Evolutionary conservation across 1,284 basidiomycete species (phyloP), one percentile per base, ranked within the genome.

Genomic region (Naganishia sp.): DNA sequence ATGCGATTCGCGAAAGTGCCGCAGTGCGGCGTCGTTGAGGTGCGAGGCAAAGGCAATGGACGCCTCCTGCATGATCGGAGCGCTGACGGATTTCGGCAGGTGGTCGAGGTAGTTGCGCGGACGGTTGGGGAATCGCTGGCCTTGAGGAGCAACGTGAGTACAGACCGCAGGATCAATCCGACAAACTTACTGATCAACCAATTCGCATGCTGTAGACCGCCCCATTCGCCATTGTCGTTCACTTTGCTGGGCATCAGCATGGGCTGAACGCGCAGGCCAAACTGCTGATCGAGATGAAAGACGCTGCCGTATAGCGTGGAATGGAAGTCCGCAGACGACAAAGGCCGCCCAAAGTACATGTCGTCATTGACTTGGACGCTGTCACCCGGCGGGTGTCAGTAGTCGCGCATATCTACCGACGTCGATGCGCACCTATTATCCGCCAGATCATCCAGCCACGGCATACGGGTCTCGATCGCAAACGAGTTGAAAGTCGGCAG

Each of bases 401-500:
- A 41, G 4, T 25, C 21, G 11, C 21, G 6, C 23, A 1, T 25
- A 4, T 25, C 21, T 6, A 21, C 1, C 47, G 17, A 13, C 15
- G 52, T 32, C 18, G 13, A 17, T 18, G 28, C 65, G 23, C 13
- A 66, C 65, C 49, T 66, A 3, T 73, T 72, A 47, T 68, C 67
- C 6, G 52, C 71, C 23, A 79, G 55, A 5, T 74, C 78, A 9
- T 75, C 74, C 21, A 78, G 52, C 76, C 76, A 78, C 0, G 74
- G 75, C 10, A 78, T 63, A 7, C 76, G 66, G 41, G 71, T 73
- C 57, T 79, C 78, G 52, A 79, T 78, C 1, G 75, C 70, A 74
- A 75, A 77, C 13, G 77, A 79, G 54, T 78, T 78, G 71, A 75
- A 79, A 11, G 69, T 73, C 7, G 77, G 78, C 23, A 77, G 55